A percentile compares a stretch with the other conserved stretches of the same genome.
These are phyloP conservation scores for Fusarium buharicum DNA, from an alignment of 2,329 filamentous ascomycete species.

Conservation along the genomic window DNA sequence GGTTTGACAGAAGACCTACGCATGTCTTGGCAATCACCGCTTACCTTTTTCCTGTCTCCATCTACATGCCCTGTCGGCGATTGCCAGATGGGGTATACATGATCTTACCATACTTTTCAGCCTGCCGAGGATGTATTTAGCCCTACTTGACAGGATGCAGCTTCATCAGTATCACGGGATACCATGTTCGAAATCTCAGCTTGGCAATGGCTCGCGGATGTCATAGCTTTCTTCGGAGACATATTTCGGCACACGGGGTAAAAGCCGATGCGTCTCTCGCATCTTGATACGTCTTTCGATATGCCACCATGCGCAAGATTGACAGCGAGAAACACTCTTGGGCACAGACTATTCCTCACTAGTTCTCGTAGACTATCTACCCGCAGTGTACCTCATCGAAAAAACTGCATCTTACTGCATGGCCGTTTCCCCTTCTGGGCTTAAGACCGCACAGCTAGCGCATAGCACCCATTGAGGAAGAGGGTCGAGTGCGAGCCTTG, in stretches of 20 bases:
- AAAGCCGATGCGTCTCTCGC: conserved; percentile 21
- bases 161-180: conserved; percentile 2
- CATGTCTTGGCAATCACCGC: conserved; percentile 10
- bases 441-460: background rate
- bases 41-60: conserved; percentile 4
- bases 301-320: background rate
- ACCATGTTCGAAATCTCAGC: background rate
- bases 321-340: conserved; percentile 1
- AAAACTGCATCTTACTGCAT: conserved; percentile 38
- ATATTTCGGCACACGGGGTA: conserved; percentile 1
- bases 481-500: background rate
- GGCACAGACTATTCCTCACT: background rate
- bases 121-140: background rate
- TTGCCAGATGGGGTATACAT: conserved; percentile 22
- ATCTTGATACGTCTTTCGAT: conserved; percentile 38
- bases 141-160: conserved; percentile 1
- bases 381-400: conserved; percentile 35
- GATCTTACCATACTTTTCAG: conserved; percentile 19
- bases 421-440: conserved; percentile 12
- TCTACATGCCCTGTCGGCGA: conserved; percentile 7
- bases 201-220: conserved; percentile 5
- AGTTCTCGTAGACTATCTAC: conserved; percentile 16
- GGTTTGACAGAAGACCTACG: background rate
- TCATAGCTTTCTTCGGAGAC: conserved; percentile 31
- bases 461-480: background rate